A percentile compares a stretch with the other conserved stretches of the same genome.
Conservation (phyloP, 495 filamentous ascomycete species). For the Lindgomyces ingoldianus region DNA sequence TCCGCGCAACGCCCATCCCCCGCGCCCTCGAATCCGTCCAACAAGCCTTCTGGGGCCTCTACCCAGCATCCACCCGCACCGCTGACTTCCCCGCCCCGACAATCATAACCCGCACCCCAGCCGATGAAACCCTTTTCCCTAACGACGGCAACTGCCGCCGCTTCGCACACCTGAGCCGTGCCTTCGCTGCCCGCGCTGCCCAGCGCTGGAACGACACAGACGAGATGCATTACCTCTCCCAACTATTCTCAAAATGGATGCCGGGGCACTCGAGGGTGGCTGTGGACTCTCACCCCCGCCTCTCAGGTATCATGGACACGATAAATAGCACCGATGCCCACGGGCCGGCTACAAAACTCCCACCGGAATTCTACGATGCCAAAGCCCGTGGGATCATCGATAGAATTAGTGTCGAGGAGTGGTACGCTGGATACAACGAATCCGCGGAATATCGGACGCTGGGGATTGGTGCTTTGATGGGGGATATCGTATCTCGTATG, state of each 20-base stretch:
- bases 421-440: constrained; percentile 86
- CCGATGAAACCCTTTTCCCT: constrained; percentile 89
- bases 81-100: constrained; percentile 68
- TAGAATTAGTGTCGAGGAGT: constrained; percentile 82
- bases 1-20: constrained; percentile 81
- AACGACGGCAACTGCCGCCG: constrained; percentile 85
- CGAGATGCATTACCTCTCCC: constrained; percentile 84
- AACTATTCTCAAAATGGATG: constrained; percentile 79
- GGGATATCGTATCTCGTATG: constrained; percentile 85
- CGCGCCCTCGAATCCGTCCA: constrained; percentile 87
- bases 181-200: constrained; percentile 81
- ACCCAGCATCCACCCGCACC: constrained; percentile 69
- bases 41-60: constrained; percentile 86
- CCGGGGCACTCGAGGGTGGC: constrained; percentile 67
- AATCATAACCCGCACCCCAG: constrained; percentile 68
- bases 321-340: constrained; percentile 87
- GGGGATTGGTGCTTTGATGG: constrained; percentile 81
- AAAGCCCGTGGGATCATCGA: constrained; percentile 72
- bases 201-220: constrained; percentile 77
- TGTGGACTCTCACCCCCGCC: constrained; percentile 79
- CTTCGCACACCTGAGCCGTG: constrained; percentile 74
- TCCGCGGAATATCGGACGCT: constrained; percentile 80
- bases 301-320: constrained; percentile 92
- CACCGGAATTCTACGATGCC: constrained; percentile 82
- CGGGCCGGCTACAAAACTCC: constrained; percentile 73